Percentiles rank a stretch among this genome's conserved stretches.
Conservation (phyloP, 768 basidiomycete genomes). For the Lentinula edodes region DNA sequence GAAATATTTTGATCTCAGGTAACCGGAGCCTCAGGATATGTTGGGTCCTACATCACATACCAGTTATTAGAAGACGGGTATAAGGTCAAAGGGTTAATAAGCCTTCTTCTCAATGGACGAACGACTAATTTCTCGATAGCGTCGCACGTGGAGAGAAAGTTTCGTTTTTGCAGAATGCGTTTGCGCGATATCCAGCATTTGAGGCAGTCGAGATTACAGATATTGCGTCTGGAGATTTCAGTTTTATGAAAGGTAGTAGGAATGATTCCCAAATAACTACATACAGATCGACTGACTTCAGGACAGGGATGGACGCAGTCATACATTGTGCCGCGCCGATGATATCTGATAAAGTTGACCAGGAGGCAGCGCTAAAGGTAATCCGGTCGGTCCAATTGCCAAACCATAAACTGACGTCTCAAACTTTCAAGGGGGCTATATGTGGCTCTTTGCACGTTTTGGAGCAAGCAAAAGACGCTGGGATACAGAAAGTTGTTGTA, state of each 20-base stretch:
- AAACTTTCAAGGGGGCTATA: constrained; percentile 4
- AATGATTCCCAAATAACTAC: no score
- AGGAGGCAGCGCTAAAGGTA: constrained; percentile 1
- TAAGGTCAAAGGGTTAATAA: constrained; percentile 9
- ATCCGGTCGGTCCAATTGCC: no score
- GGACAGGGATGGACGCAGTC: neutral
- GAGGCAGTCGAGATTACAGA: constrained; percentile 13
- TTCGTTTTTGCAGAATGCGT: neutral
- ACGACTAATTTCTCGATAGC: neutral
- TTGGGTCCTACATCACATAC: constrained; percentile 12
- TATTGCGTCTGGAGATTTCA: constrained; percentile 9
- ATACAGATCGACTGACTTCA: neutral
- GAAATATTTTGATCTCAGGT: constrained; percentile 4
- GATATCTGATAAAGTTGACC: neutral
- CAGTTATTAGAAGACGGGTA: constrained; percentile 15
- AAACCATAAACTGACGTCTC: neutral
- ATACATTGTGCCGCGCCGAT: constrained; percentile 3
- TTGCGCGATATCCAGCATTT: constrained; percentile 6
- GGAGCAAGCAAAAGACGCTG: constrained; percentile 5
- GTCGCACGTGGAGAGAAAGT: constrained; percentile 7
- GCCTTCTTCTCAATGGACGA: neutral
- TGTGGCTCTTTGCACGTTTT: constrained; percentile 6
- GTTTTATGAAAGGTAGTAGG: neutral
- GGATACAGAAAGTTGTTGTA: neutral
- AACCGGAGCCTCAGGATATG: constrained; percentile 15